Evolutionary conservation across 2,329 filamentous ascomycete genomes (phyloP).

Genomic region (Chaetomium olivaceum): DNA sequence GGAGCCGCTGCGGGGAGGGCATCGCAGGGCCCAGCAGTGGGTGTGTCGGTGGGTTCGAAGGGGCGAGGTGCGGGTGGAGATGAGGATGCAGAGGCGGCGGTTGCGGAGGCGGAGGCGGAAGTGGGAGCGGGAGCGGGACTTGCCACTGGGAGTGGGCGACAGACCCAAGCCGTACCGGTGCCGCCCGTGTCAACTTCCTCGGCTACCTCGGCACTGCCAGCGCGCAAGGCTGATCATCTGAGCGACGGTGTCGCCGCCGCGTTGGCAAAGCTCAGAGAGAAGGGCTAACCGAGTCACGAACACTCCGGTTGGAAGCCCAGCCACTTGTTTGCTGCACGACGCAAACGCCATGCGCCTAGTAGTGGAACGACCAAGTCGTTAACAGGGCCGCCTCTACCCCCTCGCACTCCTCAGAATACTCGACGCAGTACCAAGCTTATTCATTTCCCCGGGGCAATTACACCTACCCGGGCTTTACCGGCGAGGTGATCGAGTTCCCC

Average conservation of each 20-base stretch:
- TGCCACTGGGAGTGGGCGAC: slow-evolving; percentile 37
- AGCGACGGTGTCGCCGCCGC: slow-evolving; percentile 62
- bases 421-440: background rate
- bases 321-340: slow-evolving; percentile 7
- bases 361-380: slow-evolving; percentile 3
- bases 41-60: slow-evolving; percentile 10
- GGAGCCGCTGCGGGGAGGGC: slow-evolving; percentile 8
- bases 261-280: slow-evolving; percentile 58
- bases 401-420: background rate
- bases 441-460: background rate
- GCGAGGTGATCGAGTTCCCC: background rate
- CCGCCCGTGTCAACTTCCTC: slow-evolving; percentile 6
- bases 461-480: background rate
- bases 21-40: background rate
- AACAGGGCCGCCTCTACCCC: background rate
- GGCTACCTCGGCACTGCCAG: slow-evolving; percentile 26
- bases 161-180: slow-evolving; percentile 30
- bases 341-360: slow-evolving; percentile 12
- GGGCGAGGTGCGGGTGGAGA: slow-evolving; percentile 7
- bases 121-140: slow-evolving; percentile 48
- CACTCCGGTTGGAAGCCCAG: background rate
- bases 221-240: slow-evolving; percentile 46
- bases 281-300: slow-evolving; percentile 33
- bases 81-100: slow-evolving; percentile 44
- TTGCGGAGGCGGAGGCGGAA: slow-evolving; percentile 50